Percentiles rank a stretch among this genome's conserved stretches.
Conservation (phyloP, 106 monocot genomes). For the Apostasia shenzhenica region DNA sequence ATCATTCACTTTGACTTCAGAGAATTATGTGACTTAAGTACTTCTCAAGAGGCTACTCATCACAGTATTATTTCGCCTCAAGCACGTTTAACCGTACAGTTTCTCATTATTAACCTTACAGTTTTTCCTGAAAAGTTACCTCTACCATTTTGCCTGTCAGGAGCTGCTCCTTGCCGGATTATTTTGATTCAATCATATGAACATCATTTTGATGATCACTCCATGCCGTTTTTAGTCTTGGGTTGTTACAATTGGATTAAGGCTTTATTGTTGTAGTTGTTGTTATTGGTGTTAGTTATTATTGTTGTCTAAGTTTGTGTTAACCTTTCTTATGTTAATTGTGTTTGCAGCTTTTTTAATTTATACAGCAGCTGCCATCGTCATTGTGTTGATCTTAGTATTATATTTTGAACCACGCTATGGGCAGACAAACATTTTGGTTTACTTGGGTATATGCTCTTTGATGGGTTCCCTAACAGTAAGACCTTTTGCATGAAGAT, state of each 20-base stretch:
- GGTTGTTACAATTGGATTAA: not conserved
- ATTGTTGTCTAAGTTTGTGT: not conserved
- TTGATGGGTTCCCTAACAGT: slow-evolving; percentile 79
- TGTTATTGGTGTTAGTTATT: not conserved
- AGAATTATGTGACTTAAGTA: too few relatives aligned
- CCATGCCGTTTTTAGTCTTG: not conserved
- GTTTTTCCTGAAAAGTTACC: too few relatives aligned
- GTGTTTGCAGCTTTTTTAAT: slow-evolving; percentile 48
- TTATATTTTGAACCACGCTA: slow-evolving; percentile 54
- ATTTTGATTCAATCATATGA: not conserved
- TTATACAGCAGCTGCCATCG: slow-evolving; percentile 30
- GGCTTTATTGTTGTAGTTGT: not conserved
- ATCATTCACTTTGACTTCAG: too few relatives aligned
- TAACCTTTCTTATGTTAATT: slow-evolving; percentile 7
- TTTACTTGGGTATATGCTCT: slow-evolving; percentile 85
- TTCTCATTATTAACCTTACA: too few relatives aligned
- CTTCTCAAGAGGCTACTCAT: too few relatives aligned
- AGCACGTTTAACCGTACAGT: too few relatives aligned
- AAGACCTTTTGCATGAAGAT: slow-evolving; percentile 1
- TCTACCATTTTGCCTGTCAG: too few relatives aligned
- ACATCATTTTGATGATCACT: not conserved
- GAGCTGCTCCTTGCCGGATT: too few relatives aligned
- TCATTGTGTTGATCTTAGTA: slow-evolving; percentile 29
- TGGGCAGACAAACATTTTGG: slow-evolving; percentile 66
- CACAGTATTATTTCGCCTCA: too few relatives aligned